Conservation (phyloP, 345 rosid species). For the Citrus reticulata region DNA sequence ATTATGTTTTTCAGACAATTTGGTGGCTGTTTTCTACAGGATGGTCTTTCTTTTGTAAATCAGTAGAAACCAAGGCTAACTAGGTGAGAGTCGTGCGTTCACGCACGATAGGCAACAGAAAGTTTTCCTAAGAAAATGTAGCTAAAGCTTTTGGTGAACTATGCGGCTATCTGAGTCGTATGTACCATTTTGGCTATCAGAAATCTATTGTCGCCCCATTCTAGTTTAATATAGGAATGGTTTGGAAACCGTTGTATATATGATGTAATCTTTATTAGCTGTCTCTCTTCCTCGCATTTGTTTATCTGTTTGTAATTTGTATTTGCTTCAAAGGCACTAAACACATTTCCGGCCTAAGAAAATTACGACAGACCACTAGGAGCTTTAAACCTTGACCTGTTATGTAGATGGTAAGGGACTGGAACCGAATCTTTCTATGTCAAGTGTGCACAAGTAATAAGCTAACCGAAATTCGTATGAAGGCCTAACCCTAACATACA, state of each 20-base stretch:
- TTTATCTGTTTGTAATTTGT: not conserved
- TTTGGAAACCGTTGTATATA: not conserved
- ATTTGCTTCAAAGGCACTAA: too few species aligned
- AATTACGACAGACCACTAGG: not conserved
- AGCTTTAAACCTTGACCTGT: not conserved
- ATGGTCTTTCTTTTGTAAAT: not conserved
- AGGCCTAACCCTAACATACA: too few species aligned
- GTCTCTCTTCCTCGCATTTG: not conserved
- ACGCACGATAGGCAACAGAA: not conserved
- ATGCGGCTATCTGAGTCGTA: not conserved
- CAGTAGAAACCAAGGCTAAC: not conserved
- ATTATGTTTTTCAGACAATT: not conserved
- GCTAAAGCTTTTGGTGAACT: not conserved
- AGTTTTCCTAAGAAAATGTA: not conserved
- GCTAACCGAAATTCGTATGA: too few species aligned
- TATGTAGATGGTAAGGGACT: too few species aligned
- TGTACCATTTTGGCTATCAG: not conserved
- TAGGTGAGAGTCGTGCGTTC: not conserved
- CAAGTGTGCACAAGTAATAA: too few species aligned
- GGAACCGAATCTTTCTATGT: too few species aligned
- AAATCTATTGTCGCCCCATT: not conserved
- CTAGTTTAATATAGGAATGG: not conserved
- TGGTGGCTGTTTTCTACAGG: slow-evolving; percentile 5
- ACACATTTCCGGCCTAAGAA: not conserved
- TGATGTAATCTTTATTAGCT: not conserved